Base-by-base conservation (phyloP, 1,284 basidiomycete species). In the Sporisorium exsertum region DNA sequence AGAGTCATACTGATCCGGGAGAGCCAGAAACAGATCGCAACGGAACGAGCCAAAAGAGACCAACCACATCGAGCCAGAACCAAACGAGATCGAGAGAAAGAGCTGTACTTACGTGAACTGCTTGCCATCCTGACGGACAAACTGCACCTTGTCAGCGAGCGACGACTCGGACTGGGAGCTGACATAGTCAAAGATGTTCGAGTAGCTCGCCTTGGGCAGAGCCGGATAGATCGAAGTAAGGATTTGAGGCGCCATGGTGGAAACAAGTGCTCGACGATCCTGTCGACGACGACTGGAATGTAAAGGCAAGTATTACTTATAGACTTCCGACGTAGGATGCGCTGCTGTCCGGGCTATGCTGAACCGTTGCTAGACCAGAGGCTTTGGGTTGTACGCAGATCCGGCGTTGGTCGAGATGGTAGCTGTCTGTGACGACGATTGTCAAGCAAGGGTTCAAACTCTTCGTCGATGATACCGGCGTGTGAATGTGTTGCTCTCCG, bases 141-240 rank as follows among this genome's bases (percentile, higher is more conserved):
- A 75, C 22, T 71, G 67, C 15, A 75, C 64, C 72, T 75, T 70
- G 67, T 71, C 64, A 47, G 72, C 72, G 45, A 75, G 72, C 52
- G 40, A 62, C 26, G 59, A 43, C 40, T 75, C 72, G 22, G 67
- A 75, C 32, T 71, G 60, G 40, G 67, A 75, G 72, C 67, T 75
- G 67, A 75, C 72, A 46, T 75, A 75, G 68, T 75, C 72, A 56
- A 75, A 75, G 60, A 75, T 71, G 72, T 75, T 75, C 7, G 68
- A 27, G 61, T 71, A 76, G 68, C 72, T 76, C 43, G 72, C 64
- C 64, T 67, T 71, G 47, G 72, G 72, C 60, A 76, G 61, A 53
- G 72, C 37, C 60, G 72, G 68, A 49, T 76, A 76, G 64, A 76
- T 76, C 43, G 72, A 76, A 5, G 72, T 76, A 51, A 76, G 72